Percentiles rank a stretch among this genome's conserved stretches.
These are phyloP conservation scores for Uromyces viciae-fabae DNA, from an alignment of 1,284 basidiomycete genomes.

Conservation along the genomic window DNA sequence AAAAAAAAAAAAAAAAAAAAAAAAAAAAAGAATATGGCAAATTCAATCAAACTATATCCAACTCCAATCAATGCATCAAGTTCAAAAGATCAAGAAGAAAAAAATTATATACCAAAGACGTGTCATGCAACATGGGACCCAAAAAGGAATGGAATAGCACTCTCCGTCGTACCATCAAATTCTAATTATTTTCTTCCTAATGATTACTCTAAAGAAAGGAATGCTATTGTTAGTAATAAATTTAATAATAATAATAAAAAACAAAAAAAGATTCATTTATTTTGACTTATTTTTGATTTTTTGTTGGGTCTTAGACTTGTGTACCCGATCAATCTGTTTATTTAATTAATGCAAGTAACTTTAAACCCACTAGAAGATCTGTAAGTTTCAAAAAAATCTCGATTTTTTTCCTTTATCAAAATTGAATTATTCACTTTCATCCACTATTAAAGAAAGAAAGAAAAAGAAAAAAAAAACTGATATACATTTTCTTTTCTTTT, in stretches of 20 bases:
- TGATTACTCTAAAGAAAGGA: background rate
- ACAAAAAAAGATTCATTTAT: background rate
- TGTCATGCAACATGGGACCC: constrained; percentile 36
- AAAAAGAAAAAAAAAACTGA: background rate
- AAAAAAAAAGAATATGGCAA: constrained; percentile 3
- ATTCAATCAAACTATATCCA: constrained; percentile 27
- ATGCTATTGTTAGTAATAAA: background rate
- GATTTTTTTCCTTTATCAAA: background rate
- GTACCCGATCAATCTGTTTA: constrained; percentile 42
- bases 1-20: too few relatives aligned
- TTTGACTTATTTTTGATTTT: background rate
- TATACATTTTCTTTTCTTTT: background rate
- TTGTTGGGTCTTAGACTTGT: constrained; percentile 17
- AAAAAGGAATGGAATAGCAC: constrained; percentile 33
- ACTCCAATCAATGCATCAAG: background rate
- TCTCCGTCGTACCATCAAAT: constrained; percentile 16
- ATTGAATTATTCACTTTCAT: background rate
- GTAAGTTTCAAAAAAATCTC: too few relatives aligned
- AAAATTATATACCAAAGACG: background rate
- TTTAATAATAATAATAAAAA: too few relatives aligned
- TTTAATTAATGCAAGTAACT: constrained; percentile 23
- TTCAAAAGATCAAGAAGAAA: background rate
- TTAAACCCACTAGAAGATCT: constrained; percentile 27
- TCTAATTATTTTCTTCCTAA: background rate
- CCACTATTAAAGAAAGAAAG: background rate